Evolutionary conservation across 1,139 yeast genomes (phyloP).

Genomic region (Geotrichum aggregatum): DNA sequence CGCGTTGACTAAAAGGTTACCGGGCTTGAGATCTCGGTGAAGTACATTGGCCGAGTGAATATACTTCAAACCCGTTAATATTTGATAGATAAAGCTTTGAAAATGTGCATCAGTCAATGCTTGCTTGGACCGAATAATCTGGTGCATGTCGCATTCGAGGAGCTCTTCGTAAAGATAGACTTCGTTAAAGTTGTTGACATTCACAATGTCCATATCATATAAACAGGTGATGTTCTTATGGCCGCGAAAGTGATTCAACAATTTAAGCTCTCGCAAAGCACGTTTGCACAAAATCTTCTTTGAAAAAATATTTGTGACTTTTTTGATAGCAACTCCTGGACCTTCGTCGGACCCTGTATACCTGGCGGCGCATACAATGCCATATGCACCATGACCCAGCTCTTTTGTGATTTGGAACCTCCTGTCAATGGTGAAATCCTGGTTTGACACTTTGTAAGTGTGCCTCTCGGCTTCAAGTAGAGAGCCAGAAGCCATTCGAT

Average conservation of each 20-base stretch:
- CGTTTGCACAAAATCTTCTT: slow-evolving; percentile 85
- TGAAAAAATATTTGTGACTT: slow-evolving; percentile 82
- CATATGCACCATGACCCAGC: slow-evolving; percentile 96
- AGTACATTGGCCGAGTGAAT: slow-evolving; percentile 95
- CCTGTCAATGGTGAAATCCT: slow-evolving; percentile 22
- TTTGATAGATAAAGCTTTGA: slow-evolving; percentile 88
- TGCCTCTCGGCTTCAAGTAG: slow-evolving; percentile 24
- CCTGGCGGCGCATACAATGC: slow-evolving; percentile 89
- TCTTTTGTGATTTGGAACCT: slow-evolving; percentile 22
- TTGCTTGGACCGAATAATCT: slow-evolving; percentile 88
- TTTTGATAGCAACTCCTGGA: slow-evolving; percentile 69
- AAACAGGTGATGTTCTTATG: slow-evolving; percentile 67
- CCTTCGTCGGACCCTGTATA: slow-evolving; percentile 62
- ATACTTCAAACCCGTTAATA: slow-evolving; percentile 85
- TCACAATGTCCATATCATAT: slow-evolving; percentile 88
- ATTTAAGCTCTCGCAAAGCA: slow-evolving; percentile 81
- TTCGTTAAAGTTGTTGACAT: slow-evolving; percentile 82
- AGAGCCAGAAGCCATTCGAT: not conserved
- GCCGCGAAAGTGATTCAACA: slow-evolving; percentile 86
- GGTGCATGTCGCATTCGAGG: slow-evolving; percentile 98
- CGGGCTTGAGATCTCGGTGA: slow-evolving; percentile 93
- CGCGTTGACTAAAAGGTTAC: slow-evolving; percentile 86
- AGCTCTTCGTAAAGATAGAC: slow-evolving; percentile 87
- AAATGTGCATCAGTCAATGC: slow-evolving; percentile 92
- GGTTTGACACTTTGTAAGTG: slow-evolving; percentile 23